Evolutionary conservation across 495 filamentous ascomycete genomes (phyloP).

Genomic region (Penicillium herquei): DNA sequence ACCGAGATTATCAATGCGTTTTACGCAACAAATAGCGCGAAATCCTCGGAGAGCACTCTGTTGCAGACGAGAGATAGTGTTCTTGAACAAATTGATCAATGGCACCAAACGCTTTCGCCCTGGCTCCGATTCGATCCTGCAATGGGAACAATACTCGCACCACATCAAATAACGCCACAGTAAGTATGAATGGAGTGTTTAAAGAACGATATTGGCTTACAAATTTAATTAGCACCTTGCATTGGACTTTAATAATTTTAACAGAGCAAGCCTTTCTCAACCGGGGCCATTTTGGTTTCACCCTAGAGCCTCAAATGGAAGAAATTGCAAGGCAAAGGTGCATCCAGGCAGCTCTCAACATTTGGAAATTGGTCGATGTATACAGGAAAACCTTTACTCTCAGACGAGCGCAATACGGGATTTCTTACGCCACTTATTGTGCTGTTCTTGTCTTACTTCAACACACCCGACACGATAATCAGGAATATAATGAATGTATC

Average conservation of each 20-base stretch:
- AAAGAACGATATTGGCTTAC: constrained; percentile 6
- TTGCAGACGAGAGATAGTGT: neutral
- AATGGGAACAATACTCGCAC: constrained; percentile 15
- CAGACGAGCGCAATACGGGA: constrained; percentile 15
- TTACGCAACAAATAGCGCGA: constrained; percentile 19
- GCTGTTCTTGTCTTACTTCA: constrained; percentile 13
- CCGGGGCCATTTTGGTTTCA: constrained; percentile 11
- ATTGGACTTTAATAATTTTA: constrained; percentile 18
- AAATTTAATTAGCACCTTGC: constrained; percentile 11
- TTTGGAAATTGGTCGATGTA: constrained; percentile 7
- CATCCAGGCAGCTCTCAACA: constrained; percentile 11
- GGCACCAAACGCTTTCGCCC: constrained; percentile 13
- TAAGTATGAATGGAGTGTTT: constrained; percentile 3
- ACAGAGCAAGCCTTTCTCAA: constrained; percentile 18
- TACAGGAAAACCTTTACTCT: constrained; percentile 17
- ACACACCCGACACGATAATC: constrained; percentile 5
- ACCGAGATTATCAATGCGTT: constrained; percentile 20
- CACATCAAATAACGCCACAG: constrained; percentile 22
- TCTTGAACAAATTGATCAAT: constrained; percentile 13
- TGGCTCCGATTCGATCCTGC: constrained; percentile 20
- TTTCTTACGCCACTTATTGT: constrained; percentile 20
- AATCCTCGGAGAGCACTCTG: neutral
- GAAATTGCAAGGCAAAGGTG: neutral
- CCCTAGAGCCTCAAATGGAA: neutral
- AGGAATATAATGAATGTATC: constrained; percentile 7